Evolutionary conservation across 257 asterid species (phyloP), one percentile per base, ranked within the genome.

Genomic region (Nyctanthes arbortristis): DNA sequence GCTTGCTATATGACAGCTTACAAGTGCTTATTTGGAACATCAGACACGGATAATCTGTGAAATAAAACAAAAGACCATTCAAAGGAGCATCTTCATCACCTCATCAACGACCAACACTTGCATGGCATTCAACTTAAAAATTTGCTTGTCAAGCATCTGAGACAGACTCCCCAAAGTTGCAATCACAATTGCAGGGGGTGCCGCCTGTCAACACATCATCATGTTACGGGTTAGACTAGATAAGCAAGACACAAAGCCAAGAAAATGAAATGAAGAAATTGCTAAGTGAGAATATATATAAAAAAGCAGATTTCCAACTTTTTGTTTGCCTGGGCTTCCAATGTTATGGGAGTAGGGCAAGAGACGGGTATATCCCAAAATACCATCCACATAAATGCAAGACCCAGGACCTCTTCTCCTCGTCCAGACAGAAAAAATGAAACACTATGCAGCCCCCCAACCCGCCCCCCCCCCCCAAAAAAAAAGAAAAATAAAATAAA

Each of bases 101-200:
- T 93, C 99, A 70, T 93, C 99, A 78, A 93, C 81, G 49, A 93
- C 96, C 77, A 93, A 89, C 73, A 89, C 97, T 72, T 77, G 79
- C 87, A 92, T 75, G 59, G 87, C 69, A 60, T 91, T 96, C 83
- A 93, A 74, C 86, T 81, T 86, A 36, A 89, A 90, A 79, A 77
- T 77, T 27, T 82, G 79, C 79, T 85, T 91, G 83, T 91, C 96
- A 67, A 93, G 88, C 97, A 93, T 91, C 69, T 76, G 97, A 72
- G 84, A 81, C 82, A 93, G 85, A 71, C 99, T 86, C 70, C 85
- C 84, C 80, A 93, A 71, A 73, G 99, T 93, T 76, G 99, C 96
- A 84, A 93, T 84, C 66, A 91, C 85, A 61, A 93, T 79, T 37
- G 84, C 77, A 43, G 99, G 97, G 74, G 98, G 96, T 72, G 91